Evolutionary conservation across 805 yeast genomes (phyloP).

Genomic region (Kazachstania martiniae): DNA sequence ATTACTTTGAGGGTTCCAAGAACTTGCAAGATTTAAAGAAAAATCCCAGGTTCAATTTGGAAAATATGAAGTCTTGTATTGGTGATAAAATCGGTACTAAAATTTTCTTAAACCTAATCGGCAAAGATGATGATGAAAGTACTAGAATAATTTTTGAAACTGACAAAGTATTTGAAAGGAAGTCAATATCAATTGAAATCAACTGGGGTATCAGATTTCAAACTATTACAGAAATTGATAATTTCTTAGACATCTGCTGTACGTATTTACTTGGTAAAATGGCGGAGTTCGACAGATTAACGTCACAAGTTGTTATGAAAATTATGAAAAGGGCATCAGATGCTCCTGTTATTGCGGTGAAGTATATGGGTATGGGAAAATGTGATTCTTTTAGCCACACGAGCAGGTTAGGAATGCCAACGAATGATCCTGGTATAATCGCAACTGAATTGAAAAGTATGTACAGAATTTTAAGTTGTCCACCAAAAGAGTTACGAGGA

Average conservation of each 20-base stretch:
- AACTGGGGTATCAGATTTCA: conserved; percentile 84
- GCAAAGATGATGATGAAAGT: conserved; percentile 49
- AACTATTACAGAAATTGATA: conserved; percentile 47
- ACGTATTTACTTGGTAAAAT: conserved; percentile 50
- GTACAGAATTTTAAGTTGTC: conserved; percentile 45
- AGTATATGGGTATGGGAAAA: conserved; percentile 74
- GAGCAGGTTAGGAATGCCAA: conserved; percentile 47
- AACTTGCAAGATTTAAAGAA: conserved; percentile 26
- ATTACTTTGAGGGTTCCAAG: conserved; percentile 5
- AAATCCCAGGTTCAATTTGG: conserved; percentile 19
- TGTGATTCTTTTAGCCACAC: conserved; percentile 58
- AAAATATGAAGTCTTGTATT: conserved; percentile 34
- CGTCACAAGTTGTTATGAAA: conserved; percentile 52
- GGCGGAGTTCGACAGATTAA: conserved; percentile 34
- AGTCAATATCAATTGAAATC: conserved; percentile 77
- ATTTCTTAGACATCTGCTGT: conserved; percentile 47
- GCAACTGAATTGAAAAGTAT: conserved; percentile 49
- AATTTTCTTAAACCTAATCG: conserved; percentile 48
- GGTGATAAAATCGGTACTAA: conserved; percentile 67
- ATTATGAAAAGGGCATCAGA: conserved; percentile 50
- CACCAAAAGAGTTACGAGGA: conserved; percentile 66
- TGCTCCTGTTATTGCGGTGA: conserved; percentile 69
- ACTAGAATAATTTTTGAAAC: conserved; percentile 43
- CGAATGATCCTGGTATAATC: conserved; percentile 50
- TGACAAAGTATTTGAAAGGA: conserved; percentile 41